A percentile compares a stretch with the other conserved stretches of the same genome.
These are phyloP conservation scores for Dispira parvispora DNA, from an alignment of 192 early-diverging fungal genomes.

Conservation along the genomic window DNA sequence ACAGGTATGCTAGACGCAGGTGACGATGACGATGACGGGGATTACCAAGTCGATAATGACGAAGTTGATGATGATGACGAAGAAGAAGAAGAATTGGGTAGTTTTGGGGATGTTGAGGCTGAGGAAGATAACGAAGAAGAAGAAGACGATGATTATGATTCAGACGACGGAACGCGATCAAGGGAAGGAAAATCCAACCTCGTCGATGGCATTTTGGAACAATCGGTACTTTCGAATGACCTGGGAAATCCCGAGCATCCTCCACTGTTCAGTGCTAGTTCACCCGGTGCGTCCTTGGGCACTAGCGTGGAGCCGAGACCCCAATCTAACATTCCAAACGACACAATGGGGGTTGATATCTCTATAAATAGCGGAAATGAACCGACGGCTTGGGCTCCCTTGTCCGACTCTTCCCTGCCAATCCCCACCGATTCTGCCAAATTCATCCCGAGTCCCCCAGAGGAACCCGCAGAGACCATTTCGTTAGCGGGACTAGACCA, in stretches of 20 bases:
- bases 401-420: neutral
- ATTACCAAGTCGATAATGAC: neutral
- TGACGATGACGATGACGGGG: neutral
- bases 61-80: constrained; percentile 3
- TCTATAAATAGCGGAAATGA: no score
- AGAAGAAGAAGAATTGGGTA: neutral
- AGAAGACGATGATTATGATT: neutral
- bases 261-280: neutral
- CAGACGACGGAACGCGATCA: neutral
- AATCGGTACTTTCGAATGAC: neutral
- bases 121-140: neutral
- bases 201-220: neutral
- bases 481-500: neutral
- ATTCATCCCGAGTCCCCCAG: no score
- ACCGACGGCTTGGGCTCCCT: no score
- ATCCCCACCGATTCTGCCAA: neutral
- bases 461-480: no score
- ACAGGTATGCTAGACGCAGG: neutral
- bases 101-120: neutral
- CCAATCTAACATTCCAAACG: no score
- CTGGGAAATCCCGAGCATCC: neutral
- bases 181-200: neutral
- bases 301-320: no score
- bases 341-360: no score
- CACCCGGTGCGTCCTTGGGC: neutral